These are phyloP conservation scores for Hemisphaericaspora xylofermentans DNA, from an alignment of 1,139 yeast genomes.

Conservation along the genomic window DNA sequence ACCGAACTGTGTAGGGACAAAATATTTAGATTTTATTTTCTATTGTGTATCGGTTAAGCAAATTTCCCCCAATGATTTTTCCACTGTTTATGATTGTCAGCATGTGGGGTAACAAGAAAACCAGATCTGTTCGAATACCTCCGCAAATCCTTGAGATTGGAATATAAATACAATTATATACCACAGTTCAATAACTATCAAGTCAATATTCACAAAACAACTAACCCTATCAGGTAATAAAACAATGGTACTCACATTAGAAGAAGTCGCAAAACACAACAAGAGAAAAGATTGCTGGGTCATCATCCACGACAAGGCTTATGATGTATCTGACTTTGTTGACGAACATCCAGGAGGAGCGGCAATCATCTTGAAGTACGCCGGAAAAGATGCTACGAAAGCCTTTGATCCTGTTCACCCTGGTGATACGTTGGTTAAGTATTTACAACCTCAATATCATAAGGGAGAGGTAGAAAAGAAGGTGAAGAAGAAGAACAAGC, in stretches of 20 bases:
- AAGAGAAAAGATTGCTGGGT: conserved; percentile 54
- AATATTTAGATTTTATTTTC: too few species aligned
- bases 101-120: neutral
- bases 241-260: conserved; percentile 21
- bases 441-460: conserved; percentile 33
- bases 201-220: neutral
- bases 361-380: conserved; percentile 51
- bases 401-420: conserved; percentile 81
- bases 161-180: too few species aligned
- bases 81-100: neutral
- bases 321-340: conserved; percentile 50
- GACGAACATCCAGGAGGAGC: conserved; percentile 57
- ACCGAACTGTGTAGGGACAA: too few species aligned
- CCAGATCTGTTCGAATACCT: neutral
- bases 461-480: conserved; percentile 33
- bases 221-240: neutral
- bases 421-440: conserved; percentile 62
- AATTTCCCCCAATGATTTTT: neutral
- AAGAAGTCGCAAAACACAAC: conserved; percentile 40
- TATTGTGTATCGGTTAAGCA: too few species aligned
- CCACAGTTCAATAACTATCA: neutral
- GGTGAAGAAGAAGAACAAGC: conserved; percentile 11
- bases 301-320: conserved; percentile 49
- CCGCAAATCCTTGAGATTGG: too few species aligned
- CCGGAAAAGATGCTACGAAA: conserved; percentile 61